These are phyloP conservation scores for Porphyridium purpureum DNA, from an alignment of 23 red algal species.

Conservation along the genomic window DNA sequence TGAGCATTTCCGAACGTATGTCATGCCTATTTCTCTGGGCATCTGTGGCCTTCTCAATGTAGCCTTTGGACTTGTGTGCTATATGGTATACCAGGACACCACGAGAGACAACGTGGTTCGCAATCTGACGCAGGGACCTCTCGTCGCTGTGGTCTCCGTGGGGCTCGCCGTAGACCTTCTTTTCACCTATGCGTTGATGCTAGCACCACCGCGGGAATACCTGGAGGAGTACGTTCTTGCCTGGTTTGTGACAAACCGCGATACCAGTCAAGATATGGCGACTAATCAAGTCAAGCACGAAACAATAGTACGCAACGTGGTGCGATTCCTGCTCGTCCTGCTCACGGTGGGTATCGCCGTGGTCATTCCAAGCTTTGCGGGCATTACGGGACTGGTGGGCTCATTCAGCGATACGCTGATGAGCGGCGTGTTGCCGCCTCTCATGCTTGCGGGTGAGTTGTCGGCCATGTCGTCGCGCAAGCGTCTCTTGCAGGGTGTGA, in stretches of 20 bases:
- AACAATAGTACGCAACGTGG: not conserved
- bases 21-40: not conserved
- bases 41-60: not conserved
- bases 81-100: not conserved
- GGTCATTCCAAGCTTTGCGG: slow-evolving; percentile 2
- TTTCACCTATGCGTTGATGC: slow-evolving; percentile 3
- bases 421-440: not conserved
- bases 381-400: not conserved
- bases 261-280: not conserved
- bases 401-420: not conserved
- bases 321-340: not conserved
- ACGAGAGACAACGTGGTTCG: slow-evolving; percentile 4
- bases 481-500: no score
- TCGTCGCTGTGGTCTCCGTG: not conserved
- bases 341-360: not conserved
- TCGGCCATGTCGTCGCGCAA: no score
- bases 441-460: not conserved
- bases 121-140: not conserved
- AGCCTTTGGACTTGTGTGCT: not conserved
- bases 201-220: slow-evolving; percentile 4
- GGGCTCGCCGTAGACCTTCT: slow-evolving; percentile 1
- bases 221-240: not conserved
- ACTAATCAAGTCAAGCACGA: no score
- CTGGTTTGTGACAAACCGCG: not conserved
- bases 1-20: not conserved